Base-by-base conservation (phyloP, 345 rosid genomes). In the Eucalyptus cloeziana region DNA sequence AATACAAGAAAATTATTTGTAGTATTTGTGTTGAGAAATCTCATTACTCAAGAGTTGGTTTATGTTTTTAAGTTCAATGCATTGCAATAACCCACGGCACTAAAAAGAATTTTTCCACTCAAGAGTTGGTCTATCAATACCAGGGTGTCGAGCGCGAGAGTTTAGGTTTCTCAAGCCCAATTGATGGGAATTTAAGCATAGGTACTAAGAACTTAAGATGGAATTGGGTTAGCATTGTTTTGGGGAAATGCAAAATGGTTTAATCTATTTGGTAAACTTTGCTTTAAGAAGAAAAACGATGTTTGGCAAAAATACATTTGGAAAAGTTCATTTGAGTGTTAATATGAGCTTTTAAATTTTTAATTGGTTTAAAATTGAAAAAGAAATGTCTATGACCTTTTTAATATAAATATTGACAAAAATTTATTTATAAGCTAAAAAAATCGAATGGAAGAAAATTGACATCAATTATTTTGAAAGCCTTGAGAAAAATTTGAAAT, bases 231-330 rank as follows among this genome's bases (percentile, higher is more conserved):
- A 52, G 56, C 2, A 52, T 52, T 52, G 10, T 52, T 52, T 52
- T 21, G 10, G 2, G 0, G 25, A 52, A 19, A 52, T 52, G 2
- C 1, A 52, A 52, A 19, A 3, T 0, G 5, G 25, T 21, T 52
- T 52, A 52, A 52, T 5, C 9, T 11, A 12, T 25, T 58, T 25
- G n/a, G 67, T 60, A 60, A 25, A 60, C 15, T 25, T 24, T 60
- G 31, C 15, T 25, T 60, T 0, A 27, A 60, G 15, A 60, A 60
- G 31, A 10, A 60, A 11, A 60, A 60, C 25, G 14, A 60, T 60
- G 14, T 60, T 25, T 0, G n/a, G 15, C 13, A 25, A 12, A 60
- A 60, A 24, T 60, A 5, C 14, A 58, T 24, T 25, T 58, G 67
- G 58, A 58, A 58, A 10, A 58, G 67, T 58, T 27, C n/a, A 10